Conservation (phyloP, 75 land plant species). For the Picea glauca region DNA sequence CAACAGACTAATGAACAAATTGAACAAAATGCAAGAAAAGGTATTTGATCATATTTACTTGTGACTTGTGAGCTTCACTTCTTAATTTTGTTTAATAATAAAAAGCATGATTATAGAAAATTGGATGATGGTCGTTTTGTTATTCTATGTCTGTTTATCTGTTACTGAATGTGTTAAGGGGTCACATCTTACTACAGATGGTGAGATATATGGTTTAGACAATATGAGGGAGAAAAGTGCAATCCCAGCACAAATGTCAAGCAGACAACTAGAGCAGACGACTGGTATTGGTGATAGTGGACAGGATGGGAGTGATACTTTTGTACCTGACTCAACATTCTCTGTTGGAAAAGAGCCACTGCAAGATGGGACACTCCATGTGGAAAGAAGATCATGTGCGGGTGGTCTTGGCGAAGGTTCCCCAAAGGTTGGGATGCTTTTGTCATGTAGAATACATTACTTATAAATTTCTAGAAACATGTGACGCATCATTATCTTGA, state of each 20-base stretch:
- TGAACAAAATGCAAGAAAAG: slow-evolving; percentile 6
- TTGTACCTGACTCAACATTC: slow-evolving; percentile 37
- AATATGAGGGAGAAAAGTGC: not conserved
- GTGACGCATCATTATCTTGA: not conserved
- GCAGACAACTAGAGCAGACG: not conserved
- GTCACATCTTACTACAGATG: no score
- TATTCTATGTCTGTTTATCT: not conserved
- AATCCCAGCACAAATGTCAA: not conserved
- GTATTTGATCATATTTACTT: slow-evolving; percentile 3
- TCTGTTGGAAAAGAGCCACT: slow-evolving; percentile 55
- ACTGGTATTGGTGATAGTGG: slow-evolving; percentile 13
- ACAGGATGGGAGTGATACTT: slow-evolving; percentile 27
- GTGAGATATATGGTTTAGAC: not conserved
- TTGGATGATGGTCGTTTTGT: not conserved
- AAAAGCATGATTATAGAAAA: not conserved
- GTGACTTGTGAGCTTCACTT: not conserved
- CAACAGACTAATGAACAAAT: slow-evolving; percentile 11
- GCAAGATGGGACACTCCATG: slow-evolving; percentile 40
- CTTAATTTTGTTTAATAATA: not conserved
- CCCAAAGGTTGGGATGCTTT: slow-evolving; percentile 69
- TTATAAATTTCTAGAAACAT: not conserved
- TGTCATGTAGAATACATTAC: not conserved
- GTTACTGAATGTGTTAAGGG: no score
- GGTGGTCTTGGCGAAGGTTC: slow-evolving; percentile 82
- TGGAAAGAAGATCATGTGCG: slow-evolving; percentile 25